Evolutionary conservation across 2,329 filamentous ascomycete genomes (phyloP).

Genomic region (Leptographium wingfieldii): DNA sequence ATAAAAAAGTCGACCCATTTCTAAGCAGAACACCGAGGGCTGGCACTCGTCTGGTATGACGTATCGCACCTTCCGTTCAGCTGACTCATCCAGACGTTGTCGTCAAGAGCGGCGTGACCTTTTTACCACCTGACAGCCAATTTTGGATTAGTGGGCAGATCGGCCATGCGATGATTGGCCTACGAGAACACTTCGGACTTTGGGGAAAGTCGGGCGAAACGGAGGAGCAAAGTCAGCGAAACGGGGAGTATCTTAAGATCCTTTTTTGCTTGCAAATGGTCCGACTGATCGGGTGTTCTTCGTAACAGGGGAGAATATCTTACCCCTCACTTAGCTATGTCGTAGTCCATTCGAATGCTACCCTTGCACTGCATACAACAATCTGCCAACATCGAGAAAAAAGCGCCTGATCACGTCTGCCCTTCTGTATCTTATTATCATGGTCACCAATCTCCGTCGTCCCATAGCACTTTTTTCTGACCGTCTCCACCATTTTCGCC

Average conservation of each 20-base stretch:
- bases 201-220: not conserved
- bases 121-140: not conserved
- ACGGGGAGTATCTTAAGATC: not conserved
- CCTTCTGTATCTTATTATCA: not conserved
- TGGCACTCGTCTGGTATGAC: not conserved
- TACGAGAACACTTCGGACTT: not conserved
- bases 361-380: not conserved
- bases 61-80: not conserved
- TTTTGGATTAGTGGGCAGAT: not conserved
- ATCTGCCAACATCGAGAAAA: not conserved
- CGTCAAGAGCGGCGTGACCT: not conserved
- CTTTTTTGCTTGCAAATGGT: not conserved
- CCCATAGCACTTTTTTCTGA: not conserved
- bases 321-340: not conserved
- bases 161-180: not conserved
- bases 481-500: not conserved
- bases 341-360: not conserved
- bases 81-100: not conserved
- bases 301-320: not conserved
- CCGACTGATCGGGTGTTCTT: not conserved
- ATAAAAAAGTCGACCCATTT: no score
- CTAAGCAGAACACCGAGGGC: no score
- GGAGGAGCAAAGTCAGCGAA: not conserved
- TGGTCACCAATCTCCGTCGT: not conserved
- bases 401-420: not conserved